Conservation (phyloP, 352 stramenopile species). For the Globisporangium heterothallicum region DNA sequence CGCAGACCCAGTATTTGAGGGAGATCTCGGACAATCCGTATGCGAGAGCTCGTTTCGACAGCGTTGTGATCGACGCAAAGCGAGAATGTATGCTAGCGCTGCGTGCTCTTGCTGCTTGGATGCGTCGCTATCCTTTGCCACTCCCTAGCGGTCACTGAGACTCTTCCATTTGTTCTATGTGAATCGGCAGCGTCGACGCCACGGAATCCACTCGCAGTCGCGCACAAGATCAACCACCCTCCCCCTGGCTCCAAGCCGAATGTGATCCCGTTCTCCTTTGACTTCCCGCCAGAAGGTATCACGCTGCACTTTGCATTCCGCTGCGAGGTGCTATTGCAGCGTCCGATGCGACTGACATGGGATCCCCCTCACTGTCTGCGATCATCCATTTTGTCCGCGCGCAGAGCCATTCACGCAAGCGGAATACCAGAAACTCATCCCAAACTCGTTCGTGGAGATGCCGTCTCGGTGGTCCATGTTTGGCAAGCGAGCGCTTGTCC, state of each 20-base stretch:
- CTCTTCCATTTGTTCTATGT: background rate
- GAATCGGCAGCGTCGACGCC: conserved; percentile 37
- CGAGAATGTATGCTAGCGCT: conserved; percentile 43
- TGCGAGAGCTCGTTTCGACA: conserved; percentile 78
- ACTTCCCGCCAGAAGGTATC: conserved; percentile 71
- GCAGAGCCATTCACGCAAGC: conserved; percentile 63
- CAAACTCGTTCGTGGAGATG: conserved; percentile 77
- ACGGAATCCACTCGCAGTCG: conserved; percentile 64
- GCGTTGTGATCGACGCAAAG: conserved; percentile 83
- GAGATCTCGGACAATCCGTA: conserved; percentile 76
- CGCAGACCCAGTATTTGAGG: conserved; percentile 43
- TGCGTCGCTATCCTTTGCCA: too few relatives aligned
- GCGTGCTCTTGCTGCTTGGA: background rate
- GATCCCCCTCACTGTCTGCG: background rate
- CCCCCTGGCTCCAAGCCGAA: conserved; percentile 60
- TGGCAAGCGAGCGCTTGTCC: conserved; percentile 79
- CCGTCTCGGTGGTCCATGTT: conserved; percentile 79
- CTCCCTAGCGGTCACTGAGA: too few relatives aligned
- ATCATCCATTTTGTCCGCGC: background rate
- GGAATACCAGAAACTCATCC: conserved; percentile 63
- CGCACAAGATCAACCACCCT: conserved; percentile 86
- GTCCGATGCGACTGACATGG: too few relatives aligned
- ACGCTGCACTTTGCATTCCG: background rate
- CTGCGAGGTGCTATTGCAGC: too few relatives aligned
- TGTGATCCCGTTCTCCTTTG: conserved; percentile 76